phyloP scores from a whole-genome alignment of 208 protist species.

The Acanthamoeba sp. region DNA sequence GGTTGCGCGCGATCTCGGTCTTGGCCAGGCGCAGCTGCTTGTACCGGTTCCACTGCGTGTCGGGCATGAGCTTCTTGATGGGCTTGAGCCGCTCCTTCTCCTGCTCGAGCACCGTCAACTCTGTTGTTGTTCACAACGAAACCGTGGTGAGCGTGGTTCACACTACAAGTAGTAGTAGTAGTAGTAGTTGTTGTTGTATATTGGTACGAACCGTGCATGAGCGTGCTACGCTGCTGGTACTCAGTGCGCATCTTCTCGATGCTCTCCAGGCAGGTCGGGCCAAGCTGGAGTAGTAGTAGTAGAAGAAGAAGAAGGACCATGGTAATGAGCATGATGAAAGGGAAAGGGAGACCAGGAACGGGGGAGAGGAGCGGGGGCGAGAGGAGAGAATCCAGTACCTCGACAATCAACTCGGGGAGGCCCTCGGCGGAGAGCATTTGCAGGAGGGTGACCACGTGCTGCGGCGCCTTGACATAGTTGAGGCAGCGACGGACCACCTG shows the following conservation, averaged over 20 bases:
- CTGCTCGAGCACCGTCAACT: slow-evolving; percentile 13
- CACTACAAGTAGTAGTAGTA: no score
- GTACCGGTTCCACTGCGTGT: slow-evolving; percentile 46
- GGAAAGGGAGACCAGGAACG: no score
- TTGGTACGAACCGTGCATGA: not conserved
- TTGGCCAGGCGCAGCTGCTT: slow-evolving; percentile 48
- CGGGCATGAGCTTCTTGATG: slow-evolving; percentile 44
- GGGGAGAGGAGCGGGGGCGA: no score
- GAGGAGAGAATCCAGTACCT: no score
- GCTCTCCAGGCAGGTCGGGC: slow-evolving; percentile 12
- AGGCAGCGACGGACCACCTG: slow-evolving; percentile 14
- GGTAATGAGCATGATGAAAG: not conserved
- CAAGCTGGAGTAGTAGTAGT: not conserved
- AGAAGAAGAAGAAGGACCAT: not conserved
- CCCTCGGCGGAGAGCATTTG: not conserved
- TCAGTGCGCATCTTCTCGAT: slow-evolving; percentile 17
- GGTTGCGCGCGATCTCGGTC: slow-evolving; percentile 18
- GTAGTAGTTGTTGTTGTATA: no score
- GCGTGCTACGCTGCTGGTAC: slow-evolving; percentile 22
- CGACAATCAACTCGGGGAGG: not conserved
- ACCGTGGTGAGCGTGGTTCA: no score
- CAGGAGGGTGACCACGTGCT: not conserved
- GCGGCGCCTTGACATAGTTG: not conserved
- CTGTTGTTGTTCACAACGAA: not conserved
- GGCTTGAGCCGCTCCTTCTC: slow-evolving; percentile 9